Evolutionary conservation across 805 yeast genomes (phyloP), one percentile per base, ranked within the genome.

Genomic region (Candida coleopterorum): DNA sequence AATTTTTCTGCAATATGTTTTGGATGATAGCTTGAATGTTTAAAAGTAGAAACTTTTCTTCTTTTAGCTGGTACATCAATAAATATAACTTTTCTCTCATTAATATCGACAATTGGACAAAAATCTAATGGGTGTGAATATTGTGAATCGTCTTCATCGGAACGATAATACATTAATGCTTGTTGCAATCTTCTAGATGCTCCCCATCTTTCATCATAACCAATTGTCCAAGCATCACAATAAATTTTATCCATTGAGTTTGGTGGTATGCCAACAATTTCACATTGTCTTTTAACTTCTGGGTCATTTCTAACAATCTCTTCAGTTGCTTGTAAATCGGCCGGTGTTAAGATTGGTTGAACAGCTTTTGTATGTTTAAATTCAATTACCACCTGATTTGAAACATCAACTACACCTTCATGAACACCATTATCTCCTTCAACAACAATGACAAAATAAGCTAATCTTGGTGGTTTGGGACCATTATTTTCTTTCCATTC

Each of bases 101-200:
- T 81, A 62, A 82, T 78, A 60, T 83, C 93, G 43, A 83, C 80
- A 53, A 83, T 81, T 42, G 93, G 93, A 49, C 88, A 77, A 68
- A 84, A 83, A 58, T 84, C 90, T 50, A 83, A 72, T 20, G 93
- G 89, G 56, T 77, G 83, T 18, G 83, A 75, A 59, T 77, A 77
- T 56, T 77, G 81, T 29, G 87, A 80, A 58, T 82, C 93, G 55
- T 83, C 85, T 61, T 79, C 87, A 53, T 78, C 67, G 10, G 77
- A 67, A 65, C 88, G 73, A 73, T 80, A 84, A 68, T 81, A 83
- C 72, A 84, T 72, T 58, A 84, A 71, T 28, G 89, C 89, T 61
- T 83, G 93, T 61, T 83, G 90, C 43, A 83, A 71, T 62, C 93
- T 72, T 57, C 75, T 72, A 34, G 77, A 70, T 31, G 82, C 75